Base-by-base conservation (phyloP, 805 yeast genomes). In the Candida tallmaniae region DNA sequence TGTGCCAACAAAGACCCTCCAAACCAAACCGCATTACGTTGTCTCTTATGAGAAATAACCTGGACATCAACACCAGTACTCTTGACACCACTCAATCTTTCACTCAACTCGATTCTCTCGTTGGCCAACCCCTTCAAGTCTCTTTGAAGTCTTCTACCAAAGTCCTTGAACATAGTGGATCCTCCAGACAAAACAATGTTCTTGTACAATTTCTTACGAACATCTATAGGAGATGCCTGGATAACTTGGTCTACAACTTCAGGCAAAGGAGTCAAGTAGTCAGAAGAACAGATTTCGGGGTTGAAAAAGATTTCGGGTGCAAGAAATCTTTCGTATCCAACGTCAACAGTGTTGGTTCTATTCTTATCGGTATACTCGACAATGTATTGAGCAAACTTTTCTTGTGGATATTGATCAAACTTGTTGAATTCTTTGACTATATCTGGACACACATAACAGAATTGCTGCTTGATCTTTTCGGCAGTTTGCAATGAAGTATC, bases 261-360 rank as follows among this genome's bases (percentile, higher is more conserved):
- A 27, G 99, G 98, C 42, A 93, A 74, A 20, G 99, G 99, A 2
- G 96, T 93, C 50, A 93, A 68, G 70, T 83, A 93, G 60, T 93
- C 97, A 6, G 95, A 79, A 4, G 95, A 83, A 32, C 94, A 94
- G 52, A 93, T 93, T 62, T 93, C 99, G 10, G 98, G 98, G 56
- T 85, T 88, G 76, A 93, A 93, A 66, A 93, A 93, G 52, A 93
- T 89, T 62, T 93, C 99, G n/a, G 98, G 97, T 1, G 98, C 99
- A 59, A 93, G 74, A 61, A 93, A 93, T 49, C 97, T 76, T 67
- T 93, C 99, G 62, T 93, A 93, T 36, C 97, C 99, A 40, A 93
- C 93, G 60, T 93, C 98, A 44, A 93, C 93, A 23, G 66, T 58
- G 27, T 48, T 51, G 23, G 46, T 47, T 38, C 74, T 78, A 47